Evolutionary conservation across 768 basidiomycete species (phyloP).

Genomic region (Cantharellus cinnabarinus): DNA sequence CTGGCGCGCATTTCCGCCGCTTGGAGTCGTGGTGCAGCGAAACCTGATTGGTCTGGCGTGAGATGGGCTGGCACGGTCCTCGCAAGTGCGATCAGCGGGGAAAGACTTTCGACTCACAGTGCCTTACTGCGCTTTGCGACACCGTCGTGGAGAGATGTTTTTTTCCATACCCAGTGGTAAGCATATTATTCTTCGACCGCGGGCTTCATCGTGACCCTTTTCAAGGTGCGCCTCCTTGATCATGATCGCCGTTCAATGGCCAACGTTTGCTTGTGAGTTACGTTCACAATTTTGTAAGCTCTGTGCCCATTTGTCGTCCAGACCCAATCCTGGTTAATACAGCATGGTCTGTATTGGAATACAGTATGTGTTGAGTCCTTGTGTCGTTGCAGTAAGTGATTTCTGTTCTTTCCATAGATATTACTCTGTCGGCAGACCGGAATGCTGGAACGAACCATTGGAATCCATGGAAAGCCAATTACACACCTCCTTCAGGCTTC

Average conservation of each 20-base stretch:
- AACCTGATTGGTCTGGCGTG: slow-evolving; percentile 42
- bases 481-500: slow-evolving; percentile 49
- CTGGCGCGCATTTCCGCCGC: slow-evolving; percentile 65
- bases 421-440: slow-evolving; percentile 37
- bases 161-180: slow-evolving; percentile 79
- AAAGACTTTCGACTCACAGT: slow-evolving; percentile 63
- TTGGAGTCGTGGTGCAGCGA: slow-evolving; percentile 42
- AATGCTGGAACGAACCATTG: slow-evolving; percentile 31
- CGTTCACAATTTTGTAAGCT: background rate
- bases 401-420: slow-evolving; percentile 28
- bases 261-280: slow-evolving; percentile 68
- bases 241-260: slow-evolving; percentile 95
- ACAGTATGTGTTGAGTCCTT: slow-evolving; percentile 14
- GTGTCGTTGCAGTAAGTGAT: background rate
- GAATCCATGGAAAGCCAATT: slow-evolving; percentile 41
- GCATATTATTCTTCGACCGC: background rate
- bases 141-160: slow-evolving; percentile 76
- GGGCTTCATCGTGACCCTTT: background rate
- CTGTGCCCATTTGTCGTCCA: slow-evolving; percentile 15
- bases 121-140: slow-evolving; percentile 82
- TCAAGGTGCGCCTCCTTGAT: slow-evolving; percentile 31
- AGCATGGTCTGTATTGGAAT: slow-evolving; percentile 56
- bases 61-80: slow-evolving; percentile 77
- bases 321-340: slow-evolving; percentile 81
- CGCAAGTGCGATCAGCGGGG: slow-evolving; percentile 84